Conservation (phyloP, 768 basidiomycete genomes). For the Kwoniella europaea region DNA sequence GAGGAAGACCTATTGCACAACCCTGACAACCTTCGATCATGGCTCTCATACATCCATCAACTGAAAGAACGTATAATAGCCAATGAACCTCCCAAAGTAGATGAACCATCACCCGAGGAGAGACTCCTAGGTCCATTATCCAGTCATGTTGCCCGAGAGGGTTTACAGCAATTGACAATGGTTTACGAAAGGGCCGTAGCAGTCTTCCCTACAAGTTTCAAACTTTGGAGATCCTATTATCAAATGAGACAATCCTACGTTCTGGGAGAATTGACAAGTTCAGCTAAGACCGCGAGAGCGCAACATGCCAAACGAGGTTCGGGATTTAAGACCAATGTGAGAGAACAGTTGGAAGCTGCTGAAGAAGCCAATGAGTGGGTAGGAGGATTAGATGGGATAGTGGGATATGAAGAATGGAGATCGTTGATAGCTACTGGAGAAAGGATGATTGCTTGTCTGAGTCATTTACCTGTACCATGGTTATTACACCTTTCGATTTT, state of each 20-base stretch:
- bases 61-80: slow-evolving; percentile 69
- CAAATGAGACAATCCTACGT: slow-evolving; percentile 82
- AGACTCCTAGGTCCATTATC: slow-evolving; percentile 78
- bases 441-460: slow-evolving; percentile 91
- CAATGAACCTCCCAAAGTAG: slow-evolving; percentile 49
- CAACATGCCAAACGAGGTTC: slow-evolving; percentile 72
- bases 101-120: slow-evolving; percentile 42
- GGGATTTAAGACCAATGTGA: slow-evolving; percentile 89
- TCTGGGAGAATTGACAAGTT: slow-evolving; percentile 64
- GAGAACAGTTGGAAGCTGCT: slow-evolving; percentile 85
- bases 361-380: slow-evolving; percentile 82
- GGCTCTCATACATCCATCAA: slow-evolving; percentile 84
- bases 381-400: slow-evolving; percentile 77
- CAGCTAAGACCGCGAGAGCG: slow-evolving; percentile 62
- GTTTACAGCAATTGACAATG: slow-evolving; percentile 81
- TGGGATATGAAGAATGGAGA: slow-evolving; percentile 98
- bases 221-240: slow-evolving; percentile 94
- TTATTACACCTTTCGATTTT: slow-evolving; percentile 89
- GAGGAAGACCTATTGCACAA: slow-evolving; percentile 95
- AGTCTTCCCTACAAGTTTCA: slow-evolving; percentile 87
- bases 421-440: slow-evolving; percentile 85
- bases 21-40: slow-evolving; percentile 85
- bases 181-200: slow-evolving; percentile 91
- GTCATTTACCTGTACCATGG: slow-evolving; percentile 93
- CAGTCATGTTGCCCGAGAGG: slow-evolving; percentile 71